Evolutionary conservation across 176 grass and related monocot species (phyloP).

Genomic region (barley (Hordeum vulgare)): MorexV3_pseudomolecules_assembly NC_058522.1:568992181-568992680

Average conservation of each 20-base stretch:
- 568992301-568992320: neutral
- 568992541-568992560: neutral
- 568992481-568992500: neutral
- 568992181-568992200: no score
- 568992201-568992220: slow-evolving; percentile 34
- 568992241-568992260: slow-evolving; percentile 71
- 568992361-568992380: neutral
- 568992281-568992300: slow-evolving; percentile 33
- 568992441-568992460: neutral
- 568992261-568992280: slow-evolving; percentile 1
- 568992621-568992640: neutral
- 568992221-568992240: slow-evolving; percentile 61
- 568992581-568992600: neutral
- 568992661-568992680: neutral
- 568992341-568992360: neutral
- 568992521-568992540: neutral
- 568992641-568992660: neutral
- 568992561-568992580: neutral
- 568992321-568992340: slow-evolving; percentile 10
- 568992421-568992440: neutral
- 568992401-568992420: neutral
- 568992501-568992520: neutral
- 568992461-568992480: neutral
- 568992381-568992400: neutral
- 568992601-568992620: neutral